Evolutionary conservation across 768 basidiomycete species (phyloP).

Genomic region (Mycena belliarum): DNA sequence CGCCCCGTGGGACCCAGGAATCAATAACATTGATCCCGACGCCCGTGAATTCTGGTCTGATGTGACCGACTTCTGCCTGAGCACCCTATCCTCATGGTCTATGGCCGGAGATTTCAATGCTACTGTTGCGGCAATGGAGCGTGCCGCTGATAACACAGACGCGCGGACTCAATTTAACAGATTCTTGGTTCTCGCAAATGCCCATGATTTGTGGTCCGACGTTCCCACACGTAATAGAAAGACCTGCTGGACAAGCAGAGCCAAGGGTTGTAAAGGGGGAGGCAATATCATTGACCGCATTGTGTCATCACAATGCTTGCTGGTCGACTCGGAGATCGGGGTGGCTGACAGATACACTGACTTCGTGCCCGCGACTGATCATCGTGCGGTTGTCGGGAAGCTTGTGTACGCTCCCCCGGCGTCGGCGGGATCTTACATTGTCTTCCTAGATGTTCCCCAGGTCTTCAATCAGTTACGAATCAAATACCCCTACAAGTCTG

Average conservation of each 20-base stretch:
- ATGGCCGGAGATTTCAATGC: slow-evolving; percentile 3
- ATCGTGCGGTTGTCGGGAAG: neutral
- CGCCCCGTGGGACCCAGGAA: slow-evolving; percentile 30
- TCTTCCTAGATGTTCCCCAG: neutral
- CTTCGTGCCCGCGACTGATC: neutral
- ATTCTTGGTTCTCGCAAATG: neutral
- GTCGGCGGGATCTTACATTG: neutral
- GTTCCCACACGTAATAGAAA: neutral
- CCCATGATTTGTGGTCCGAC: slow-evolving; percentile 1
- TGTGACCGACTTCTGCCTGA: neutral
- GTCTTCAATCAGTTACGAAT: slow-evolving; percentile 1
- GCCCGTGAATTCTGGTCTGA: slow-evolving; percentile 8
- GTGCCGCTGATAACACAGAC: neutral
- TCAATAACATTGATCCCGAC: no score
- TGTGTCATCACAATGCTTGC: neutral
- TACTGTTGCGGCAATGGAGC: neutral
- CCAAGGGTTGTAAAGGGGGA: no score
- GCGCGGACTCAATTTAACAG: neutral
- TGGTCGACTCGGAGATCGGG: neutral
- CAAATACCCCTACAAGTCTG: neutral
- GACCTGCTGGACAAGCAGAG: slow-evolving; percentile 6
- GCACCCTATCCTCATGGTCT: neutral
- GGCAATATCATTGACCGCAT: slow-evolving; percentile 5
- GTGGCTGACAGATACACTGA: neutral
- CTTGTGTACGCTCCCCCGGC: neutral